Evolutionary conservation across 225 moss, liverwort and hornwort genomes (phyloP).

Genomic region (Lunularia cruciata): DNA sequence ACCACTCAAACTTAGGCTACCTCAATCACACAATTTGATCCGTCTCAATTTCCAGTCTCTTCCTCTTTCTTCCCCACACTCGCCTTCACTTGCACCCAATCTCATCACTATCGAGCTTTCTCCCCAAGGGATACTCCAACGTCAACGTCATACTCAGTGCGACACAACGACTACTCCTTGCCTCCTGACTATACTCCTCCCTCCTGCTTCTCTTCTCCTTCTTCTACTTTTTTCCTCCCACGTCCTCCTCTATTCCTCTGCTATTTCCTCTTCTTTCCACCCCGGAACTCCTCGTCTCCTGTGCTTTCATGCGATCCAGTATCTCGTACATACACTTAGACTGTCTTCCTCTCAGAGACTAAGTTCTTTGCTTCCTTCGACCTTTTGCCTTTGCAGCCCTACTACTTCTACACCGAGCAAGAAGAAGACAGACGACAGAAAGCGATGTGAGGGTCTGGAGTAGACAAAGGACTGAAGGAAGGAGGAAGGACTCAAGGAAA

Average conservation of each 20-base stretch:
- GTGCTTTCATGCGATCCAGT: background rate
- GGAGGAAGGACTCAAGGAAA: too few relatives aligned
- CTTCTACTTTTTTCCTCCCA: too few relatives aligned
- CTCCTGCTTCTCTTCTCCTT: too few relatives aligned
- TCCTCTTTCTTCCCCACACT: background rate
- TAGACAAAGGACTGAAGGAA: too few relatives aligned
- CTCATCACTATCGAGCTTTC: background rate
- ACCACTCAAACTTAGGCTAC: background rate
- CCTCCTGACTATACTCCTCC: too few relatives aligned
- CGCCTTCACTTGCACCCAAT: background rate
- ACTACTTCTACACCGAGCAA: background rate
- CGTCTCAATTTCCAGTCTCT: constrained; percentile 4
- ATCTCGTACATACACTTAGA: too few relatives aligned
- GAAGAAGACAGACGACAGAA: background rate
- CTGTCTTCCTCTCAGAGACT: too few relatives aligned
- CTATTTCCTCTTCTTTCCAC: background rate
- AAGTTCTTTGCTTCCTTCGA: too few relatives aligned
- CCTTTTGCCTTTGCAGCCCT: background rate
- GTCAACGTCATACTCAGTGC: too few relatives aligned
- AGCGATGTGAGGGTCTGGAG: background rate
- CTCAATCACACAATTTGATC: constrained; percentile 1
- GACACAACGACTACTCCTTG: too few relatives aligned
- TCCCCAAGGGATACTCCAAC: too few relatives aligned
- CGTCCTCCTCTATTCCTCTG: background rate
- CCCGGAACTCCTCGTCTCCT: background rate